phyloP scores from a whole-genome alignment of 2,329 filamentous ascomycete genomes.

The Verticillium tricorpus region DNA sequence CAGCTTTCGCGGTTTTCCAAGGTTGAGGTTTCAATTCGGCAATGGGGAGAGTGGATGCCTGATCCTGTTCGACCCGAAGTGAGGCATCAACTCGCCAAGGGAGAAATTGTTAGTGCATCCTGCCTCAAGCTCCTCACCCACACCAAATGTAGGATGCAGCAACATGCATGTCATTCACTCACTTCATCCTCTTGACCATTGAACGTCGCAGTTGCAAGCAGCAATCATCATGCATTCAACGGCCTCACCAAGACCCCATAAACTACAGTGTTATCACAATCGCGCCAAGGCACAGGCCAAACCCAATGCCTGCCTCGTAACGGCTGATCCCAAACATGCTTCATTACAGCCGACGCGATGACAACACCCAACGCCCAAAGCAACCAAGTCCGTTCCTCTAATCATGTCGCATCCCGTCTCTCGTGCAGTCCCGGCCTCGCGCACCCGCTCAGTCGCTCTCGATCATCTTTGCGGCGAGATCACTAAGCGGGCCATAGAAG shows the following conservation, averaged over 20 bases:
- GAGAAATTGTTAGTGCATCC: neutral
- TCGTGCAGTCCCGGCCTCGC: neutral
- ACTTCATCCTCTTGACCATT: too few relatives aligned
- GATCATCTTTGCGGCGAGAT: slow-evolving; percentile 96
- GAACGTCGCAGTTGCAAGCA: neutral
- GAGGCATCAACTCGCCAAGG: slow-evolving; percentile 30
- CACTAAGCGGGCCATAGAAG: slow-evolving; percentile 93
- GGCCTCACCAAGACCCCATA: slow-evolving; percentile 4
- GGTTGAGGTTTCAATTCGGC: slow-evolving; percentile 29
- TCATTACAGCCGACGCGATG: slow-evolving; percentile 3
- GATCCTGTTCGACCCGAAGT: slow-evolving; percentile 11
- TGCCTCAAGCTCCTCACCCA: too few relatives aligned
- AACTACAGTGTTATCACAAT: slow-evolving; percentile 14
- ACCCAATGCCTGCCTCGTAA: slow-evolving; percentile 1
- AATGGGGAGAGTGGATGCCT: slow-evolving; percentile 40
- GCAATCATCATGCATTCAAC: slow-evolving; percentile 2
- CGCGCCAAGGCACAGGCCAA: slow-evolving; percentile 4
- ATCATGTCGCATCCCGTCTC: neutral
- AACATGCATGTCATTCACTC: too few relatives aligned
- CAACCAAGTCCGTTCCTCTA: slow-evolving; percentile 6
- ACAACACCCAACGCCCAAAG: slow-evolving; percentile 12
- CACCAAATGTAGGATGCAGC: too few relatives aligned
- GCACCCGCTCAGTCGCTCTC: slow-evolving; percentile 66
- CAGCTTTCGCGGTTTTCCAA: slow-evolving; percentile 22
- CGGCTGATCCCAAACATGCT: slow-evolving; percentile 6